phyloP scores from a whole-genome alignment of 2,329 filamentous ascomycete species.

The Simplicillium aogashimaense region DNA sequence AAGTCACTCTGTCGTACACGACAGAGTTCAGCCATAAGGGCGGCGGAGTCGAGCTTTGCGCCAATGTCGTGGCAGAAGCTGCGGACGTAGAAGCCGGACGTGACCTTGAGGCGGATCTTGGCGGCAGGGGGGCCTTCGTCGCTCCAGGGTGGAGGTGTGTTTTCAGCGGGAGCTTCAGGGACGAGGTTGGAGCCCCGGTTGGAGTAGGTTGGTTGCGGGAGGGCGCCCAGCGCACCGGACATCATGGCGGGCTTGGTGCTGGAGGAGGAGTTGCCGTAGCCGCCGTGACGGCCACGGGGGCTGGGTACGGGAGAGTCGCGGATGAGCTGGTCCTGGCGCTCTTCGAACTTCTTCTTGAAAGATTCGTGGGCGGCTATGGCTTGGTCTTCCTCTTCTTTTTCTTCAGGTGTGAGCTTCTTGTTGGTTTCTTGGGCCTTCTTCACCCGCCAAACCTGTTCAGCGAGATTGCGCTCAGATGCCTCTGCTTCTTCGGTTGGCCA shows the following conservation, averaged over 20 bases:
- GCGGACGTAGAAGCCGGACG: conserved; percentile 93
- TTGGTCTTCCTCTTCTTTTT: conserved; percentile 44
- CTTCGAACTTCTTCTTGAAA: conserved; percentile 48
- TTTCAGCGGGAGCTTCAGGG: conserved; percentile 32
- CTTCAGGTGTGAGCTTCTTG: conserved; percentile 40
- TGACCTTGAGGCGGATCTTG: conserved; percentile 81
- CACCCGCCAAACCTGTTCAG: conserved; percentile 59
- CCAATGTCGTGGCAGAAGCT: conserved; percentile 90
- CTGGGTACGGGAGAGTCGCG: conserved; percentile 29
- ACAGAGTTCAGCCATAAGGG: conserved; percentile 75
- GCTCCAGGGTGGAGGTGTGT: conserved; percentile 45
- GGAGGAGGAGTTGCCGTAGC: conserved; percentile 10
- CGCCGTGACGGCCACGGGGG: conserved; percentile 15
- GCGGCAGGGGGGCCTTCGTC: conserved; percentile 64
- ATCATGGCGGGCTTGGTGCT: conserved; percentile 34
- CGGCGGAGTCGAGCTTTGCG: conserved; percentile 68
- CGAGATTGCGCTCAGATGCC: conserved; percentile 63
- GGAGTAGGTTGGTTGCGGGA: conserved; percentile 31
- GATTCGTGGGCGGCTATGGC: conserved; percentile 45
- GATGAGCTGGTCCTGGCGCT: conserved; percentile 46
- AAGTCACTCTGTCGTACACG: conserved; percentile 78
- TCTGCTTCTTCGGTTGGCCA: conserved; percentile 76
- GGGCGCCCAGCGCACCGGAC: conserved; percentile 45
- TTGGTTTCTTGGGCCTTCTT: conserved; percentile 44
- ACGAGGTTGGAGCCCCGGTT: conserved; percentile 42